Evolutionary conservation across 306 rosid species (phyloP), one percentile per base, ranked within the genome.

Genomic region (Trichosanthes truncata): DNA sequence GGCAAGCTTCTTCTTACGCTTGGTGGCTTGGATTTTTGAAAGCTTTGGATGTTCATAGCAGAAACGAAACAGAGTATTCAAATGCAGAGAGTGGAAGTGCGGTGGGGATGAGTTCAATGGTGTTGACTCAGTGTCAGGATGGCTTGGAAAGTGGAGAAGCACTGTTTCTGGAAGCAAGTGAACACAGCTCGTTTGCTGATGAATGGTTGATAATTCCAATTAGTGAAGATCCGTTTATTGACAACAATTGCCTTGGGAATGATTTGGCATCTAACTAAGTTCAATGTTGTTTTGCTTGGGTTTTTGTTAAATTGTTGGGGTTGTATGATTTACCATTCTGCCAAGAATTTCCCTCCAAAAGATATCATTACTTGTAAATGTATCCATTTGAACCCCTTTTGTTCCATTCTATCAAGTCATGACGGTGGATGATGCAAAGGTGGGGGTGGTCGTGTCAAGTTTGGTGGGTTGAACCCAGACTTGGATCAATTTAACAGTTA

Each of bases 11-110:
- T 72, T 79, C 84, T 62, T 85, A 77, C 66, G 43, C 63, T 41
- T 90, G 91, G 90, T 90, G 93, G 90, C 48, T 83, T 23, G 86
- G 85, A n/a, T 90, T 81, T 79, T 80, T 90, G 36, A 78, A 85
- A 63, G 80, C 79, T 4, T 79, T 90, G 57, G 88, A 90, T 82
- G 75, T 52, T 0, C 79, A 79, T 53, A 59, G 7, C 71, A 17
- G 67, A 17, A 29, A 61, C 38, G 67, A 6, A 18, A 38, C 79
- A 23, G 84, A 85, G 48, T 74, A 21, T 49, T 76, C 81, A 20
- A 7, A 81, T 79, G 53, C 76, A 69, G 53, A 41, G 53, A 69
- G 18, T 20, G 68, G 71, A 11, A 69, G 5, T n/a, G 46, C 73
- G 29, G 74, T 36, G 31, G 23, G 18, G 46, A 67, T 67, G 74